A percentile compares a stretch with the other conserved stretches of the same genome.
phyloP scores from a whole-genome alignment of 768 basidiomycete genomes.

The Russula vinacea region DNA sequence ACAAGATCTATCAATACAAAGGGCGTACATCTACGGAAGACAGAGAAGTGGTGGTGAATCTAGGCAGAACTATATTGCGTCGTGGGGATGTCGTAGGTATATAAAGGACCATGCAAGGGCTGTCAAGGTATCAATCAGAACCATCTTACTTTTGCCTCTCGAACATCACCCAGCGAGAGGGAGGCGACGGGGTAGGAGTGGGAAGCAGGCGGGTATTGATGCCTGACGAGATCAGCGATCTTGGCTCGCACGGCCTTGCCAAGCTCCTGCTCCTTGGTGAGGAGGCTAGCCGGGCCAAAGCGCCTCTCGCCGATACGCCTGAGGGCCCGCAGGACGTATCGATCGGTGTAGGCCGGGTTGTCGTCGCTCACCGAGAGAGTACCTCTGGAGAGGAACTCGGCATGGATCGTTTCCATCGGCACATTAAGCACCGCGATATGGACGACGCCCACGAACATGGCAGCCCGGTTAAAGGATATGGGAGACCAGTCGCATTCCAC shows the following conservation, averaged over 20 bases:
- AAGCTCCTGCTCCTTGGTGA: not conserved
- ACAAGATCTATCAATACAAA: not conserved
- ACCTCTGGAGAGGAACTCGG: not conserved
- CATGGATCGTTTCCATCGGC: not conserved
- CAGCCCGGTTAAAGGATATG: not conserved
- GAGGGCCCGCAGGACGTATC: not conserved
- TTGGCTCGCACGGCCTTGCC: not conserved
- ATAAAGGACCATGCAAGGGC: not conserved
- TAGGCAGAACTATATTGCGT: not conserved
- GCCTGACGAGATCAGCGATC: not conserved
- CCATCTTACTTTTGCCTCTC: not conserved
- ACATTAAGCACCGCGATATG: not conserved
- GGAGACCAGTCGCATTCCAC: not conserved
- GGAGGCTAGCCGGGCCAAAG: not conserved
- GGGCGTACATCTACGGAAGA: not conserved
- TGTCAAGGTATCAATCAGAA: not conserved
- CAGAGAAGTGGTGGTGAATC: not conserved
- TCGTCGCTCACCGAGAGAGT: too few species aligned
- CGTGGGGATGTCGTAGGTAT: too few species aligned
- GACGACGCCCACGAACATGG: not conserved
- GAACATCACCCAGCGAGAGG: not conserved
- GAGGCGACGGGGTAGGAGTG: too few species aligned
- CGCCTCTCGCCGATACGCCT: not conserved
- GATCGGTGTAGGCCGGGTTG: not conserved
- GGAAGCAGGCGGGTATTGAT: too few species aligned